phyloP scores from a whole-genome alignment of 768 basidiomycete genomes.

The Brasilioporus rufonigricans region DNA sequence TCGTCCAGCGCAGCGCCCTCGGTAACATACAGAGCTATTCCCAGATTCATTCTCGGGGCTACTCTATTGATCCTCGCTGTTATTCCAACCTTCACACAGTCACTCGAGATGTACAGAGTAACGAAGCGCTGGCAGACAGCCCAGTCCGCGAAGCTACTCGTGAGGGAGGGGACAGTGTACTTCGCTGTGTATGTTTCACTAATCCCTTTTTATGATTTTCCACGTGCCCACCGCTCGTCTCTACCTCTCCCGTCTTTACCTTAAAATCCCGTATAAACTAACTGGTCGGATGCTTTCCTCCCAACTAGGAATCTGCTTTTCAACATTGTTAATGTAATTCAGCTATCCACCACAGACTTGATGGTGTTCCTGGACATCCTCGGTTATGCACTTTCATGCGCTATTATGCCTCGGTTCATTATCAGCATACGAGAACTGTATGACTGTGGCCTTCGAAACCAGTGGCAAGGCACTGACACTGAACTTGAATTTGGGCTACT shows the following conservation, averaged over 20 bases:
- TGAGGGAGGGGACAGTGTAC: constrained; percentile 11
- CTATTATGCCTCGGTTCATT: constrained; percentile 16
- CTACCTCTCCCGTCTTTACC: too few relatives aligned
- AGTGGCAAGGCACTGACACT: constrained; percentile 6
- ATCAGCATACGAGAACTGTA: constrained; percentile 10
- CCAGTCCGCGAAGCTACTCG: not conserved
- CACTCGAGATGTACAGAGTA: constrained; percentile 1
- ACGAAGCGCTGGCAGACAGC: constrained; percentile 7
- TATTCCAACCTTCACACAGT: not conserved
- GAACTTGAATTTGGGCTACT: too few relatives aligned
- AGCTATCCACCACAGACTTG: not conserved
- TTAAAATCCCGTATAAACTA: too few relatives aligned
- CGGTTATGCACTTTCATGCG: not conserved
- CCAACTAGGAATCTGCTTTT: constrained; percentile 4
- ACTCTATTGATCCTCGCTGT: constrained; percentile 6
- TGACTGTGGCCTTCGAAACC: not conserved
- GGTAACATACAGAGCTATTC: constrained; percentile 5
- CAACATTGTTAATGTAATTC: not conserved
- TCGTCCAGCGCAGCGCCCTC: not conserved
- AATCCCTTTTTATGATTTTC: not conserved
- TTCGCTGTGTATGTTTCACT: constrained; percentile 10
- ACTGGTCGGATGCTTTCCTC: not conserved
- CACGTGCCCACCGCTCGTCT: too few relatives aligned
- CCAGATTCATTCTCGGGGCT: constrained; percentile 1
- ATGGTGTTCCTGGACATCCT: not conserved